phyloP scores from a whole-genome alignment of 331 rosid species.

The Phaseolus coccineus region DNA sequence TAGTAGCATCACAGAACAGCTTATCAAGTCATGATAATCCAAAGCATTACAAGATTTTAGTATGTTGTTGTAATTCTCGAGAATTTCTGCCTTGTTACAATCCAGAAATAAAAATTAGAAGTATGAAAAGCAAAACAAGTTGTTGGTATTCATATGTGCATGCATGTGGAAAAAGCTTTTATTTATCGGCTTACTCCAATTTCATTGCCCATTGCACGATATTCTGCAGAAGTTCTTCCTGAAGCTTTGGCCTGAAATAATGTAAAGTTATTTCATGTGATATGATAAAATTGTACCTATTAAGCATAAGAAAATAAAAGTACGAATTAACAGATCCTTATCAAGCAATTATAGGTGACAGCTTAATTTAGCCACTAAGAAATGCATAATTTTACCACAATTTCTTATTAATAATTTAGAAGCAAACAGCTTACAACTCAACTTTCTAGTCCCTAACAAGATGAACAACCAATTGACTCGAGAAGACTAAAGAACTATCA shows the following conservation, averaged over 20 bases:
- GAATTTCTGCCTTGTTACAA: constrained; percentile 79
- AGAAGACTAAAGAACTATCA: constrained; percentile 13
- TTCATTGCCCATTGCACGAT: constrained; percentile 70
- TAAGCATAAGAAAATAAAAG: constrained; percentile 10
- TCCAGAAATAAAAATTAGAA: constrained; percentile 47
- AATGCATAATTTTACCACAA: constrained; percentile 33
- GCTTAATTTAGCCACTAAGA: constrained; percentile 11
- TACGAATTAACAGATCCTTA: constrained; percentile 31
- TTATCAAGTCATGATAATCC: constrained; percentile 95
- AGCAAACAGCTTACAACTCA: constrained; percentile 32
- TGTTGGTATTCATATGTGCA: constrained; percentile 23
- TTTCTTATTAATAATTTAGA: constrained; percentile 27
- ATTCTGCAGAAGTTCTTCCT: constrained; percentile 73
- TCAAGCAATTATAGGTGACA: constrained; percentile 6
- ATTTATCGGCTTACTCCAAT: constrained; percentile 73
- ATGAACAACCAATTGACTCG: constrained; percentile 26
- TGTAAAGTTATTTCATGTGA: constrained; percentile 38
- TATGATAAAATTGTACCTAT: constrained; percentile 11
- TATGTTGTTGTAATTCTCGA: constrained; percentile 73
- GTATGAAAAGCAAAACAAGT: constrained; percentile 36
- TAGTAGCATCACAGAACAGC: constrained; percentile 90
- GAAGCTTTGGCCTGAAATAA: constrained; percentile 88
- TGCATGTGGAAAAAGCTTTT: constrained; percentile 36
- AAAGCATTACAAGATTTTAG: constrained; percentile 87
- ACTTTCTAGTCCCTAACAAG: constrained; percentile 22